These are phyloP conservation scores for Marchantia polymorpha DNA, from an alignment of 225 moss, liverwort and hornwort genomes.

Conservation along the genomic window DNA sequence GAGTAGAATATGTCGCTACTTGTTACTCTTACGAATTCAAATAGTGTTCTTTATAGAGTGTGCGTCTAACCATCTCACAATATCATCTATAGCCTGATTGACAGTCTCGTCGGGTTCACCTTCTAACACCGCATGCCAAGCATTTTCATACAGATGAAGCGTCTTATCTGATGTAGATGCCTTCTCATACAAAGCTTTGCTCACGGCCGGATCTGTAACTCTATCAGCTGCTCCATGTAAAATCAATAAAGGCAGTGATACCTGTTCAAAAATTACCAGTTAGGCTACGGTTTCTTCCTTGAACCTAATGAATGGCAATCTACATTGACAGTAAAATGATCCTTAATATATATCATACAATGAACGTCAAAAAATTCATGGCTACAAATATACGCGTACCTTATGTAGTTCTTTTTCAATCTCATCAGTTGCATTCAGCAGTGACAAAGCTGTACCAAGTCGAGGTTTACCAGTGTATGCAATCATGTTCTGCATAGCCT, in stretches of 20 bases:
- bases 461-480: conserved; percentile 80
- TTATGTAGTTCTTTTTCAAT: conserved; percentile 60
- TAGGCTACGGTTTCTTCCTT: background rate
- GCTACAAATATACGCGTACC: conserved; percentile 47
- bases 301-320: no score
- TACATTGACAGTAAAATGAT: no score
- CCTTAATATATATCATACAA: no score
- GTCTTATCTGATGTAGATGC: conserved; percentile 62
- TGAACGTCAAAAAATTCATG: background rate
- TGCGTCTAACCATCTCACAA: conserved; percentile 66
- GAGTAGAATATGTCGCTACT: background rate
- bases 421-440: conserved; percentile 57
- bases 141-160: conserved; percentile 53
- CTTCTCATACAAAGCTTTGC: conserved; percentile 60
- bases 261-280: conserved; percentile 34
- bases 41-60: conserved; percentile 21
- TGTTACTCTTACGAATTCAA: background rate
- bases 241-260: conserved; percentile 74
- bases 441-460: conserved; percentile 65
- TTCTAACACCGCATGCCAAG: conserved; percentile 77
- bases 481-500: conserved; percentile 62
- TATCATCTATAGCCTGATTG: conserved; percentile 51
- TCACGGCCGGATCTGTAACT: conserved; percentile 77
- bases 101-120: conserved; percentile 78
- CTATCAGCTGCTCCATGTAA: conserved; percentile 71